Base-by-base conservation (phyloP, 305 asterid species). In the Rubia peregrina region DNA sequence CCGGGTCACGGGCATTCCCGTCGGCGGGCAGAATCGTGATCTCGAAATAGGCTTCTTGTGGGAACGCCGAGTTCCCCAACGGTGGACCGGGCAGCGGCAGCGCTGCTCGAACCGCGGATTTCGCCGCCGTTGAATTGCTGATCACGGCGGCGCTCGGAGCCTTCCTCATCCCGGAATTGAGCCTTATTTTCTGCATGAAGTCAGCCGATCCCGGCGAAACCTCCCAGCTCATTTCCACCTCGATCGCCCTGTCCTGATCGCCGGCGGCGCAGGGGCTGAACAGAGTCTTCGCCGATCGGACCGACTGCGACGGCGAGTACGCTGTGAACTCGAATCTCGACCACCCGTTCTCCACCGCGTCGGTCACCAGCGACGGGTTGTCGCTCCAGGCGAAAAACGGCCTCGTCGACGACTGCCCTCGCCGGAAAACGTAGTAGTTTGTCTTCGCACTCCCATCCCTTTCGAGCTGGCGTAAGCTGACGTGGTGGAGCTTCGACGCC, bases 331-430 rank as follows among this genome's bases (percentile, higher is more conserved):
- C 90, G 70, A 93, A 93, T 16, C 89, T 79, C n/a, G 96, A 81
- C 98, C 98, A 93, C 33, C 98, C 98, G 59, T 91, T 89, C 60
- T 93, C 98, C 17, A 93, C 97, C 53, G 95, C 98, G 17, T 89
- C 98, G 3, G 90, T 82, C 36, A 87, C 83, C 6, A 85, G 81
- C 16, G 91, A 80, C 8, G 98, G 98, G 69, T 89, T 88, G 69
- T 93, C 96, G 41, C 79, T 82, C 98, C 98, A 93, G 55, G 67
- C 76, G 78, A 93, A 93, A 22, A 74, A 71, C 6, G 82, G 83
- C 22, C 65, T 44, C 0, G 82, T 16, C 8, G 82, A n/a, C 9
- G 85, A 57, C 13, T 30, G 14, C 79, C 88, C 87, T 21, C 84
- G 87, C 43, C 79, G 83, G 53, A 80, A 80, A 70, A 83, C 84